Percentiles rank a stretch among this genome's conserved stretches.
phyloP scores from a whole-genome alignment of 139 green algal species.

The Dunaliella sp. region DNA sequence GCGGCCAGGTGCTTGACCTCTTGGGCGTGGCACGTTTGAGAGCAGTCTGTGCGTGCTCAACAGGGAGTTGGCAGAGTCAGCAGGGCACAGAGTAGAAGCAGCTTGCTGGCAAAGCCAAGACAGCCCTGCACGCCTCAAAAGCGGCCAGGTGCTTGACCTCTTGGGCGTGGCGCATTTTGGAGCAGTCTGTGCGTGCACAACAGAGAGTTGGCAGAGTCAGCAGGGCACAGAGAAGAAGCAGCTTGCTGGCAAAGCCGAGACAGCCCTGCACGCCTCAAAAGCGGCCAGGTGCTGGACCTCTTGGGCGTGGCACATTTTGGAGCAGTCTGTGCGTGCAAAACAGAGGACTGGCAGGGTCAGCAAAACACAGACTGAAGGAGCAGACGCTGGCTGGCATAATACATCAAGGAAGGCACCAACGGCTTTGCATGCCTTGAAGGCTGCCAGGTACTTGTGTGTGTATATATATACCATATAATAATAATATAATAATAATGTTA shows the following conservation, averaged over 20 bases:
- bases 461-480: too few relatives aligned
- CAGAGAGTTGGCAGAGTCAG: background rate
- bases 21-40: background rate
- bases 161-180: background rate
- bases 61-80: background rate
- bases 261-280: slow-evolving; percentile 78
- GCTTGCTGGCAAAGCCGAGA: background rate
- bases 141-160: background rate
- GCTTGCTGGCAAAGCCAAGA: background rate
- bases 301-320: background rate
- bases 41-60: background rate
- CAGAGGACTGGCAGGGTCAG: background rate
- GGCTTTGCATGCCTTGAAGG: slow-evolving; percentile 78
- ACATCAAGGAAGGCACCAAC: background rate
- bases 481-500: too few relatives aligned
- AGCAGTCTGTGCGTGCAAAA: background rate
- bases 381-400: background rate
- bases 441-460: slow-evolving; percentile 2
- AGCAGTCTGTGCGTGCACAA: background rate
- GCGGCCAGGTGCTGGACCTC: background rate
- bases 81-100: background rate
- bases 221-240: background rate
- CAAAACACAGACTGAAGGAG: background rate
- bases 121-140: slow-evolving; percentile 78
- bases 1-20: background rate